phyloP scores from a whole-genome alignment of 164 flowering plant species.

The Cinnamomum micranthum region DNA sequence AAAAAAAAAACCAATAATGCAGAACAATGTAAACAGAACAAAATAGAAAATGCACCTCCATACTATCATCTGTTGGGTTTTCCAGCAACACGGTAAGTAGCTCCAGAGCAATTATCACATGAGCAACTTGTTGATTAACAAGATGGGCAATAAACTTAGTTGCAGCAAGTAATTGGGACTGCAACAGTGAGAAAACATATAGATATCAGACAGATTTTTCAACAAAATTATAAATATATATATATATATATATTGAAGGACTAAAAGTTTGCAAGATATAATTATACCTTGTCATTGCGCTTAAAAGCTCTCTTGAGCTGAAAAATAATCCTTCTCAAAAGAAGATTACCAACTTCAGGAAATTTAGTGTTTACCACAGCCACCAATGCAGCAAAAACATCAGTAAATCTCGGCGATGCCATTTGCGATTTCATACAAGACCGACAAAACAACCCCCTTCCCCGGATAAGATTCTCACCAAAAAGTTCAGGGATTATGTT shows the following conservation, averaged over 20 bases:
- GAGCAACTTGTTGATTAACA: slow-evolving; percentile 95
- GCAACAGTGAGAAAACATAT: slow-evolving; percentile 1
- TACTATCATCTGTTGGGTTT: slow-evolving; percentile 92
- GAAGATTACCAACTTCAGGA: slow-evolving; percentile 85
- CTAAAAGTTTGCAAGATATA: neutral
- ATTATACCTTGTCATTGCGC: slow-evolving; percentile 80
- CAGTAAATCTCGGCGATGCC: slow-evolving; percentile 92
- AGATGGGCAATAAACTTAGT: slow-evolving; percentile 92
- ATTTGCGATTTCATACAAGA: slow-evolving; percentile 96
- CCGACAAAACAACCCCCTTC: slow-evolving; percentile 89
- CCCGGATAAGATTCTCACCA: slow-evolving; percentile 80
- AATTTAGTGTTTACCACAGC: slow-evolving; percentile 91
- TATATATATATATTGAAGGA: too few relatives aligned
- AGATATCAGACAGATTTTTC: neutral
- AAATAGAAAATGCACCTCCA: slow-evolving; percentile 34
- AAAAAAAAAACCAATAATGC: neutral
- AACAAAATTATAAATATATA: neutral
- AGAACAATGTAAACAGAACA: neutral
- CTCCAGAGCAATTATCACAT: slow-evolving; percentile 87
- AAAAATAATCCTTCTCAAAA: slow-evolving; percentile 74
- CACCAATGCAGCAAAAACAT: slow-evolving; percentile 90
- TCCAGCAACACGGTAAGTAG: slow-evolving; percentile 71
- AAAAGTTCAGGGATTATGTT: slow-evolving; percentile 87
- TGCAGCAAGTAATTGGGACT: slow-evolving; percentile 85
- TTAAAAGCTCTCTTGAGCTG: slow-evolving; percentile 92